These are phyloP conservation scores for Trichoderma cornu-damae DNA, from an alignment of 2,329 filamentous ascomycete genomes.

Conservation along the genomic window DNA sequence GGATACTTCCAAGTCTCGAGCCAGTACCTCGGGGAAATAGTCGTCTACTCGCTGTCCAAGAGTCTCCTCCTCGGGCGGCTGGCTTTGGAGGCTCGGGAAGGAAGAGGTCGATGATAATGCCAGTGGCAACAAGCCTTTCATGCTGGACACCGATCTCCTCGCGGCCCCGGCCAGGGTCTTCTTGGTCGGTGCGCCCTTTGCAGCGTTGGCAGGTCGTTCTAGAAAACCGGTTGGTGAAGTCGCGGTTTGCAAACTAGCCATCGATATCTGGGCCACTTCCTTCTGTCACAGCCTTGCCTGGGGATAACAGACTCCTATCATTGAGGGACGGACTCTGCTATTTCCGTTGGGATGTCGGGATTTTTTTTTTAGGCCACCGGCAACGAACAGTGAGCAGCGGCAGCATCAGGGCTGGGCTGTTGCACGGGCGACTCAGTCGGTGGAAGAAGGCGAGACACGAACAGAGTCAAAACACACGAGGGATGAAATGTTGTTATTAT, in stretches of 20 bases:
- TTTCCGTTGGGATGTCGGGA: neutral
- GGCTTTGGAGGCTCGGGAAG: constrained; percentile 24
- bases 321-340: neutral
- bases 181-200: constrained; percentile 19
- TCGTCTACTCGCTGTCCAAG: constrained; percentile 33
- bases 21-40: constrained; percentile 54
- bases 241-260: neutral
- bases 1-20: constrained; percentile 48
- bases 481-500: constrained; percentile 3
- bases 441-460: constrained; percentile 1
- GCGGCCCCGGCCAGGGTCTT: constrained; percentile 23
- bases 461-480: constrained; percentile 18
- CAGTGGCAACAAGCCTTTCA: constrained; percentile 38
- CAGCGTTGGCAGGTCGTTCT: constrained; percentile 10
- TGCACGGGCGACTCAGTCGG: constrained; percentile 6
- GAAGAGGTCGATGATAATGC: constrained; percentile 28
- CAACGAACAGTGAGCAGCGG: neutral
- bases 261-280: constrained; percentile 15
- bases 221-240: constrained; percentile 12
- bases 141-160: constrained; percentile 36
- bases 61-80: constrained; percentile 24
- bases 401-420: constrained; percentile 1
- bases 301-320: neutral
- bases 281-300: neutral
- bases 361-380: neutral